These are phyloP conservation scores for Leishmania lainsoni DNA, from an alignment of 208 protist species.

Conservation along the genomic window DNA sequence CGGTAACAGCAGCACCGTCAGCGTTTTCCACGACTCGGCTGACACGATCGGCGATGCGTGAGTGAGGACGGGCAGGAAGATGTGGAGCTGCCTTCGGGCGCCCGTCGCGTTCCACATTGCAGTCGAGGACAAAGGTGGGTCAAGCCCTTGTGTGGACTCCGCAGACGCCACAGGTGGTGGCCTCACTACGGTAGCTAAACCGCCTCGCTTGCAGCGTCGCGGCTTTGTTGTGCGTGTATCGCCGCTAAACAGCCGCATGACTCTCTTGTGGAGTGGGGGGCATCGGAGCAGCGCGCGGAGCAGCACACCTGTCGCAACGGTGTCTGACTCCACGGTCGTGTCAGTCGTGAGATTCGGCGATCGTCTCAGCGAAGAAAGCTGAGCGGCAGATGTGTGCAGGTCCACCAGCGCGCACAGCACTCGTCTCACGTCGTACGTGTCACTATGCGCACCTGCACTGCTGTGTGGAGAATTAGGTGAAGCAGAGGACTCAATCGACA, in stretches of 20 bases:
- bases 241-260: constrained; percentile 13
- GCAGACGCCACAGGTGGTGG: background rate
- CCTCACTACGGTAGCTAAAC: background rate
- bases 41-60: constrained; percentile 45
- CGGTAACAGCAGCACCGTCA: constrained; percentile 37
- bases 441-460: background rate
- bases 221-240: background rate
- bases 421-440: constrained; percentile 2
- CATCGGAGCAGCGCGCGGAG: constrained; percentile 25
- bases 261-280: constrained; percentile 16
- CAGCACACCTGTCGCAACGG: constrained; percentile 18
- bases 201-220: background rate
- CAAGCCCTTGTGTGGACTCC: too few relatives aligned
- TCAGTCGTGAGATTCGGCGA: background rate
- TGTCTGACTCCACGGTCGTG: constrained; percentile 11
- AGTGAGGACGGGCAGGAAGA: constrained; percentile 27
- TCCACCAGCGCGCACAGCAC: constrained; percentile 21
- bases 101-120: background rate
- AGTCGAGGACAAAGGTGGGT: background rate
- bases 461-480: background rate
- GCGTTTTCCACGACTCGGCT: constrained; percentile 50
- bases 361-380: background rate
- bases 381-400: constrained; percentile 11
- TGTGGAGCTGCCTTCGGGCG: constrained; percentile 3
- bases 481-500: background rate